Evolutionary conservation across 495 filamentous ascomycete genomes (phyloP), one percentile per base, ranked within the genome.

Genomic region (Stereocaulon alpinum): DNA sequence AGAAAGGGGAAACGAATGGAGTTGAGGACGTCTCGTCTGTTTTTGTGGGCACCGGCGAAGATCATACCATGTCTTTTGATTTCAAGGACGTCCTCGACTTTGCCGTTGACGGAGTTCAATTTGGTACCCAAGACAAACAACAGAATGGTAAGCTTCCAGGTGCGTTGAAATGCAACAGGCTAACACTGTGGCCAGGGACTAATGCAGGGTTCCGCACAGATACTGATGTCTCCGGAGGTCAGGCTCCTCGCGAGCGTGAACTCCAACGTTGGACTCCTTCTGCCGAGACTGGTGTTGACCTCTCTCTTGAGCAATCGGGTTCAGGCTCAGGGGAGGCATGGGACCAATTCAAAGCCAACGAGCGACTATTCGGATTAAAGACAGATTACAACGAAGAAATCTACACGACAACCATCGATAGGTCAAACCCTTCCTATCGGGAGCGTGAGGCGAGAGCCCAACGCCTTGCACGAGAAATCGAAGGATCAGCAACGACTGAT

Each of bases 321-420:
- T 64, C 76, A 40, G 70, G 70, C 34, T 64, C 69, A 20, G 69
- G 71, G 6, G 81, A 77, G 54, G 55, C 66, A 20, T 99, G 93
- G 93, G 90, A 99, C 69, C 93, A 99, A 69, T 99, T 99, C 65
- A 87, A 88, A 66, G 82, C 78, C 44, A 97, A 98, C 64, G 86
- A 94, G 70, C 79, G 83, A 40, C 82, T 88, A 4, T 97, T 95
- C 68, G 93, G 93, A 10, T 71, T 92, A 40, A 88, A 82, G 72
- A 89, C 83, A 18, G 86, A 86, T 63, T 97, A 96, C 68, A 85
- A 96, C 64, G 94, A 97, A 70, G 89, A 86, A 65, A 82, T 92
- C 49, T 99, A 99, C 69, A 99, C 94, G 11, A 97, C 92, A 20
- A 74, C 79, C 11, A 89, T 99, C 63, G 84, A 99, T 68, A 86